phyloP scores from a whole-genome alignment of 2,329 filamentous ascomycete species.

The Capronia americana region DNA sequence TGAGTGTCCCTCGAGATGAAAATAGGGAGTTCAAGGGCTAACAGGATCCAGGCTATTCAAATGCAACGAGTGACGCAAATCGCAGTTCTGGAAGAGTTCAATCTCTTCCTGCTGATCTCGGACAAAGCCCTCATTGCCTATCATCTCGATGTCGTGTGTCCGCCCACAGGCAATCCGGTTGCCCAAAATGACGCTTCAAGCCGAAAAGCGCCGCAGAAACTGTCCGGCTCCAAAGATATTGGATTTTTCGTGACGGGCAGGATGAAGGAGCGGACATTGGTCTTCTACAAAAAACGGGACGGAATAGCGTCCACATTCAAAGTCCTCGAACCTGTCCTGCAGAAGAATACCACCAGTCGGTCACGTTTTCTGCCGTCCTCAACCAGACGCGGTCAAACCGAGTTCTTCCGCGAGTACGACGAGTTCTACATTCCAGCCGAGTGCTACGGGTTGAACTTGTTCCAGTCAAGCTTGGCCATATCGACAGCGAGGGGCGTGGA shows the following conservation, averaged over 20 bases:
- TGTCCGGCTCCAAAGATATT: constrained; percentile 86
- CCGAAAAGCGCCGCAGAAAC: constrained; percentile 85
- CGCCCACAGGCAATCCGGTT: constrained; percentile 62
- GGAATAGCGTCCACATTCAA: constrained; percentile 91
- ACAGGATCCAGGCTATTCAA: constrained; percentile 70
- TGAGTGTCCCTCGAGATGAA: constrained; percentile 54
- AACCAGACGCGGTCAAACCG: constrained; percentile 73
- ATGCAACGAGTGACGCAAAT: constrained; percentile 84
- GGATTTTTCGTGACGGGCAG: constrained; percentile 94
- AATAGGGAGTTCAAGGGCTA: constrained; percentile 38
- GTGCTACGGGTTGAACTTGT: constrained; percentile 93
- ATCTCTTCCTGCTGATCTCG: constrained; percentile 85
- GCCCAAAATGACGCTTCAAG: constrained; percentile 72
- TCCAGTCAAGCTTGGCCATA: constrained; percentile 91
- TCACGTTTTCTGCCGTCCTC: constrained; percentile 67
- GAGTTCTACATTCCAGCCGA: constrained; percentile 98
- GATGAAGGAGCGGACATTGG: constrained; percentile 94
- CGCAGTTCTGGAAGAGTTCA: constrained; percentile 93
- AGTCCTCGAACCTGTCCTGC: constrained; percentile 91
- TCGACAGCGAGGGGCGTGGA: constrained; percentile 92
- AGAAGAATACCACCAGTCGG: constrained; percentile 87
- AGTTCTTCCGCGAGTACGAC: constrained; percentile 97
- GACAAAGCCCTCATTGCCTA: constrained; percentile 93
- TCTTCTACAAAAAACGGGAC: constrained; percentile 98
- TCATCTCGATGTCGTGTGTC: constrained; percentile 82